Evolutionary conservation across 805 yeast genomes (phyloP).

Genomic region (Tetrapisispora nanseiensis): DNA sequence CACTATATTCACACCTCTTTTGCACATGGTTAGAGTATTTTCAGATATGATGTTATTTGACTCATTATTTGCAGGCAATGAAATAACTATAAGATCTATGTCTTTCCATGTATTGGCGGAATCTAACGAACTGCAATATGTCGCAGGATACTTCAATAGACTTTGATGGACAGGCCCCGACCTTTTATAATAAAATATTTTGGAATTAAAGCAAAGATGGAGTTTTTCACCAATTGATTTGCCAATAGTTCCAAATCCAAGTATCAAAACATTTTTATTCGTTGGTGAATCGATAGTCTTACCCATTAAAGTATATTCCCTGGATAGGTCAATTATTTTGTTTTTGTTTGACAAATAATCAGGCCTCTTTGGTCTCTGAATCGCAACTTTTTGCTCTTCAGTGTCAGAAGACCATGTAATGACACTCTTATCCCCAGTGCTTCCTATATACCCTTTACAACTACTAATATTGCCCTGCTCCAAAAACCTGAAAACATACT

Average conservation of each 20-base stretch:
- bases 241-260: constrained; percentile 75
- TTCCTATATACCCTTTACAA: constrained; percentile 34
- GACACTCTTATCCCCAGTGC: neutral
- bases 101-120: constrained; percentile 30
- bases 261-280: constrained; percentile 49
- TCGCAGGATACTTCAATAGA: constrained; percentile 37
- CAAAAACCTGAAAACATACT: constrained; percentile 31
- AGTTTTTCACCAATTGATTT: constrained; percentile 50
- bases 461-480: constrained; percentile 35
- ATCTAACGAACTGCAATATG: constrained; percentile 38
- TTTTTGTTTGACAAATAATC: neutral
- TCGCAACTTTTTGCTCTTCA: constrained; percentile 9
- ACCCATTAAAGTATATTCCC: constrained; percentile 38
- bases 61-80: constrained; percentile 54
- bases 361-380: constrained; percentile 15
- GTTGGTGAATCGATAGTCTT: constrained; percentile 41
- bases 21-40: constrained; percentile 37
- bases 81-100: constrained; percentile 51
- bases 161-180: constrained; percentile 31
- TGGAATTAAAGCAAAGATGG: constrained; percentile 47
- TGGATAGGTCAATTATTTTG: constrained; percentile 26
- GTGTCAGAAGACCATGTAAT: constrained; percentile 2
- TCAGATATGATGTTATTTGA: constrained; percentile 48
- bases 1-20: constrained; percentile 49
- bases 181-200: constrained; percentile 53